Base-by-base conservation (phyloP, 495 filamentous ascomycete genomes). In the Penicillium soppii region DNA sequence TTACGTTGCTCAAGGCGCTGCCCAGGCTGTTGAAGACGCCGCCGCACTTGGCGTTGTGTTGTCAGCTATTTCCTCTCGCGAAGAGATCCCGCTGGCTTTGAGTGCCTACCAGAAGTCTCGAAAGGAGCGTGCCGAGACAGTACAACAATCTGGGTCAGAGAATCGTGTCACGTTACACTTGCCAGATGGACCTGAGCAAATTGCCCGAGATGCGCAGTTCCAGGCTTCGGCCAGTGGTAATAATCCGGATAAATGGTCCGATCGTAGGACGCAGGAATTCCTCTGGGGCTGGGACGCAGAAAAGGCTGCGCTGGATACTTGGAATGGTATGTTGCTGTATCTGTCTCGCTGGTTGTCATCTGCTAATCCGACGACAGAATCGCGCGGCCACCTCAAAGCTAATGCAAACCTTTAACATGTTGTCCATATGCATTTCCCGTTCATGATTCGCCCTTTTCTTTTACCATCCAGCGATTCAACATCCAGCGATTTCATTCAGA, bases 161-260 rank as follows among this genome's bases (percentile, higher is more conserved):
- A 76, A 81, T 35, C 75, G 79, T 19, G 56, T 75, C 46, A 65
- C 75, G 0, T 73, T 82, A 44, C 81, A 84, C 50, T 58, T 83
- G 17, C 71, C 70, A 13, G 80, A 84, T 50, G 81, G 81, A 1
- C 64, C 67, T 5, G 72, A 76, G 42, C 81, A 82, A 49, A 47
- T 64, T 27, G 73, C 77, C 21, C 67, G 81, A 9, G 81, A 84
- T 50, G 65, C 67, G 35, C 66, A 71, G 33, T 68, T 82, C 54
- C 60, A 51, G 15, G 52, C 53, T 22, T 75, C 72, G 4, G 58
- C 53, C 48, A 65, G 26, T 53, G 73, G 45, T 33, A 61, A 39
- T 40, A 79, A 69, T 30, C 75, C 75, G 0, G 74, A 77, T 49
- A 70, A 65, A 20, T 81, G 79, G 79, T 65, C 72, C 7, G 76